phyloP scores from a whole-genome alignment of 352 stramenopile genomes.

The Pythium rhizo-oryzae region DNA sequence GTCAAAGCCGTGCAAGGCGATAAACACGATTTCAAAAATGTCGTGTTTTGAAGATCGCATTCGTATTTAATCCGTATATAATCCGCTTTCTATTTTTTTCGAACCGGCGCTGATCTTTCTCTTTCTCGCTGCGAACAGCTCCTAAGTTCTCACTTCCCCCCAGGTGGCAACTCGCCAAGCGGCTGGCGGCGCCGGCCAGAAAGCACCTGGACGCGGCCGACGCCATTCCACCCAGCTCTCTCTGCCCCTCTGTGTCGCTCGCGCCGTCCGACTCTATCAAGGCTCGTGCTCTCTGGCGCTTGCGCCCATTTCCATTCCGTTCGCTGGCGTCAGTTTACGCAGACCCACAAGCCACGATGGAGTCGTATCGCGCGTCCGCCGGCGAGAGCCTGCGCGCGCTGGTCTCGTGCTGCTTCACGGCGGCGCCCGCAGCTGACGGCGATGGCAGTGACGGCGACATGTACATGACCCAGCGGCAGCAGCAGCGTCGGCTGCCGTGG shows the following conservation, averaged over 20 bases:
- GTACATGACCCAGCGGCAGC: conserved; percentile 42
- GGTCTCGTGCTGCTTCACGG: conserved; percentile 66
- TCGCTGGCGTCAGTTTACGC: too few relatives aligned
- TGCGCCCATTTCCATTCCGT: not conserved
- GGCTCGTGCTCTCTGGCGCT: too few relatives aligned
- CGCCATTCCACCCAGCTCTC: too few relatives aligned
- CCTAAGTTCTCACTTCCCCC: too few relatives aligned
- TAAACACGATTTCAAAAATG: not conserved
- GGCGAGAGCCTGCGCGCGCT: conserved; percentile 45
- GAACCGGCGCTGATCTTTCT: conserved; percentile 6
- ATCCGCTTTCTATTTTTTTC: conserved; percentile 20
- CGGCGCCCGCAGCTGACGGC: conserved; percentile 25
- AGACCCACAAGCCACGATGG: too few relatives aligned
- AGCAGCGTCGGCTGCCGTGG: conserved; percentile 24
- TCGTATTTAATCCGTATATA: conserved; percentile 10
- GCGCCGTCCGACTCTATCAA: too few relatives aligned
- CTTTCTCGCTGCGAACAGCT: not conserved
- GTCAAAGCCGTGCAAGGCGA: too few relatives aligned
- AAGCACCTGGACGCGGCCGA: too few relatives aligned
- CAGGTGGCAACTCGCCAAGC: too few relatives aligned
- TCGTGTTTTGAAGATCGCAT: not conserved
- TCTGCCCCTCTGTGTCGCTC: too few relatives aligned
- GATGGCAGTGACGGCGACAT: conserved; percentile 34
- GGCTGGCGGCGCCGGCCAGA: too few relatives aligned
- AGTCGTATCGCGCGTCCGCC: conserved; percentile 18